These are phyloP conservation scores for Eucalyptus erythrocorys DNA, from an alignment of 345 rosid genomes.

Conservation along the genomic window DNA sequence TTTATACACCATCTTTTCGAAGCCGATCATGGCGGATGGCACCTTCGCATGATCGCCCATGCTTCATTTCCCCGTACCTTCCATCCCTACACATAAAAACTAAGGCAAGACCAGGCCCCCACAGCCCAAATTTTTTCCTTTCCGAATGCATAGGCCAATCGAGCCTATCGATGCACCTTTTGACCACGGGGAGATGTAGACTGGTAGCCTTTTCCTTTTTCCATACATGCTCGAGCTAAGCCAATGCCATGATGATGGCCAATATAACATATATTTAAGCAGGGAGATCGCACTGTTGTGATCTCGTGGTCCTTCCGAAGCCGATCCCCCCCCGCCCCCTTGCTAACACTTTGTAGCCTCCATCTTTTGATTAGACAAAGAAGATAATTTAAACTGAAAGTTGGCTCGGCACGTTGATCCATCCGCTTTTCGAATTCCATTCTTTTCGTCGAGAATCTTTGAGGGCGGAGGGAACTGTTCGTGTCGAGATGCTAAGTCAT, in stretches of 20 bases:
- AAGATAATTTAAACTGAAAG: background rate
- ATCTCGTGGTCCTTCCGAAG: constrained; percentile 36
- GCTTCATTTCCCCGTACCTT: background rate
- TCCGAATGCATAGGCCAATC: background rate
- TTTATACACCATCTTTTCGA: background rate
- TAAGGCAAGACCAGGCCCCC: background rate
- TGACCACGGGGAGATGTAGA: background rate
- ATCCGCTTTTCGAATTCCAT: background rate
- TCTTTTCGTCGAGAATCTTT: background rate
- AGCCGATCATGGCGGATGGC: background rate
- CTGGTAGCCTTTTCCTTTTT: background rate
- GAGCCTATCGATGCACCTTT: background rate
- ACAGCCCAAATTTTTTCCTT: background rate
- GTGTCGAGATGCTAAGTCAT: background rate
- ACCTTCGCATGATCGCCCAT: background rate
- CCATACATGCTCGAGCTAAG: background rate
- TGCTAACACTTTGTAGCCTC: background rate
- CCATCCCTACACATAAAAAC: background rate
- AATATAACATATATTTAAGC: constrained; percentile 24
- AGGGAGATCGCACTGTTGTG: constrained; percentile 34
- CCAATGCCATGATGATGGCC: background rate
- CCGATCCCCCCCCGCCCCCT: background rate
- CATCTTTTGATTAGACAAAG: constrained; percentile 1
- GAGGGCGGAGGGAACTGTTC: background rate
- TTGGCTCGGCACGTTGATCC: background rate